phyloP scores from a whole-genome alignment of 805 yeast genomes.

The Ogataea glucozyma region DNA sequence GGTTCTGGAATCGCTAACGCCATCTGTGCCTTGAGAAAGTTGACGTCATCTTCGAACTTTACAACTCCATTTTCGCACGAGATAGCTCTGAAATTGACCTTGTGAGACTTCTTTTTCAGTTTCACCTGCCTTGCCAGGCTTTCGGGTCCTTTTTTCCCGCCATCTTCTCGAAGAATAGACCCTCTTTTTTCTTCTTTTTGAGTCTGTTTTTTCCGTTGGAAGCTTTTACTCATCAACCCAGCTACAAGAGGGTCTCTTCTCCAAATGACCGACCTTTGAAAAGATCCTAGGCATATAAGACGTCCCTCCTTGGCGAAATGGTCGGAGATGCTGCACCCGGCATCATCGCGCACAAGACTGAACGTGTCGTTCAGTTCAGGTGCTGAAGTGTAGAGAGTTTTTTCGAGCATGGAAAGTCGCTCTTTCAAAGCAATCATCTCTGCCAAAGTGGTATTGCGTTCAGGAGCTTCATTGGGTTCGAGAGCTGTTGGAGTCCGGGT shows the following conservation, averaged over 20 bases:
- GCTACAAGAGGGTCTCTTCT: constrained; percentile 21
- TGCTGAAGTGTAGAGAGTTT: too few relatives aligned
- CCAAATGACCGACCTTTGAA: constrained; percentile 19
- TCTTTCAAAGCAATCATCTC: too few relatives aligned
- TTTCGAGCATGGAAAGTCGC: too few relatives aligned
- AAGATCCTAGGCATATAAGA: constrained; percentile 21
- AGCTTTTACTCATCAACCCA: constrained; percentile 14
- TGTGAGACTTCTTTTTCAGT: constrained; percentile 8
- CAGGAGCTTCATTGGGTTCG: too few relatives aligned
- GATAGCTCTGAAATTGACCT: constrained; percentile 3
- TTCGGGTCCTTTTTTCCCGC: not conserved
- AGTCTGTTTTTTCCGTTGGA: not conserved
- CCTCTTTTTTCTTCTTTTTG: not conserved
- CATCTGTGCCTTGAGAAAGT: too few relatives aligned
- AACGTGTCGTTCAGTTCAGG: constrained; percentile 15
- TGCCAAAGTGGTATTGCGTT: too few relatives aligned
- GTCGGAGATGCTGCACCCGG: constrained; percentile 11
- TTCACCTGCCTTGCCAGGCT: constrained; percentile 4
- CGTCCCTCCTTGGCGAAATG: constrained; percentile 23
- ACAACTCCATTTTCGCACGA: not conserved
- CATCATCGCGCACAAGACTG: constrained; percentile 13
- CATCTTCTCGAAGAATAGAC: not conserved
- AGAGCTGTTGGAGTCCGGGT: too few relatives aligned
- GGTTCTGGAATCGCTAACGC: too few relatives aligned
- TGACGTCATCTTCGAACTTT: too few relatives aligned